Evolutionary conservation across 2,329 filamentous ascomycete species (phyloP), one percentile per base, ranked within the genome.

Genomic region (Calonectria pseudoturangicola): DNA sequence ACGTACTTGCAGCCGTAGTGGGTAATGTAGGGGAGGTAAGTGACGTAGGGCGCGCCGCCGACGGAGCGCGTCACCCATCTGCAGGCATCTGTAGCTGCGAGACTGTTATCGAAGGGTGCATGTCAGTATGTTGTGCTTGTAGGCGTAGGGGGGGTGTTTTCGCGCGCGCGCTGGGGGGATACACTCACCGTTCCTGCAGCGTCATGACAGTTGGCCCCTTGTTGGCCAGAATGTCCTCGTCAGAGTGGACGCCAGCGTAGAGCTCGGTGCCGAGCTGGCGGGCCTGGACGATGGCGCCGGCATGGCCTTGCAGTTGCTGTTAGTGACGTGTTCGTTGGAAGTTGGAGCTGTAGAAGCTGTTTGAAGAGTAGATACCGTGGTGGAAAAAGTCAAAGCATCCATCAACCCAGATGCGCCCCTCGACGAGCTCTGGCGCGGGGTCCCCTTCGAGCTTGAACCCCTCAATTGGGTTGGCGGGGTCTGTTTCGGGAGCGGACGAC

Each of bases 351-450:
- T 16, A 50, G 36, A 58, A 36, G 33, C 33, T 47, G 65, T n/a
- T 27, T 30, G 27, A 54, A 13, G 36, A 4, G 12, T 41, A 79
- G 86, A 77, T 84, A 95, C 94, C 97, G 84, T 98, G 97, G 84
- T 99, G 97, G 86, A 96, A 97, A 86, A 99, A 99, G 87, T 99
- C 97, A 87, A 98, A 99, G 89, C 97, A 99, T 75, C 97, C 97
- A 84, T 99, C 97, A 30, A 99, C 94, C 97, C 97, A 99, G 81
- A 99, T 94, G 77, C 96, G 92, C 79, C 94, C 92, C 33, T 92
- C 90, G 41, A 90, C 85, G 10, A 92, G 85, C 82, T 89, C 87
- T 43, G 88, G 86, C 67, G 88, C 89, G 56, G 89, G 85, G 54
- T 88, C 85, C 72, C 88, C 88, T 50, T 81, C 77, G 33, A 82